Evolutionary conservation across 495 filamentous ascomycete species (phyloP).

Genomic region (Extremus antarcticus): DNA sequence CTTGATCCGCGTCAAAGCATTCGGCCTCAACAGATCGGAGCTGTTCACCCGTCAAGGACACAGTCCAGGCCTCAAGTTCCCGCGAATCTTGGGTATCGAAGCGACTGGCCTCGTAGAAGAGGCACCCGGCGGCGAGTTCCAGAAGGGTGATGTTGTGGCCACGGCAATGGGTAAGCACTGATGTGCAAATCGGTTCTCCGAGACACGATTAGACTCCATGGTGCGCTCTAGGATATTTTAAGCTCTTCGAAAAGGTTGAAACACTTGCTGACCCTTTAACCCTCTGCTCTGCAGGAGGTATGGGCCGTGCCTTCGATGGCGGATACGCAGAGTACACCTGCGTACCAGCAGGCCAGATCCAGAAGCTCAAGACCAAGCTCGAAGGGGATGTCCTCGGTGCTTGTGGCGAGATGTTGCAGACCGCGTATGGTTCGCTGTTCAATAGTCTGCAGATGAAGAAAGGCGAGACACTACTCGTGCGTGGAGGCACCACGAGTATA

Average conservation of each 20-base stretch:
- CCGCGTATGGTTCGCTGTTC: conserved; percentile 39
- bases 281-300: too few species aligned
- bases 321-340: conserved; percentile 45
- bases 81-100: conserved; percentile 35
- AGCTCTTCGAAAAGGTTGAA: too few species aligned
- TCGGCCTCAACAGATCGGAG: conserved; percentile 45
- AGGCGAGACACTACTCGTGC: conserved; percentile 38
- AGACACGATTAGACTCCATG: too few species aligned
- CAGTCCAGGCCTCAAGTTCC: conserved; percentile 30
- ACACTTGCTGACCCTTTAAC: too few species aligned
- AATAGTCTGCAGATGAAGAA: conserved; percentile 29
- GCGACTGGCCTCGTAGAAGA: conserved; percentile 37
- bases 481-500: conserved; percentile 42
- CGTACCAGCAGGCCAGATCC: conserved; percentile 34
- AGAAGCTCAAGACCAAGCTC: not conserved
- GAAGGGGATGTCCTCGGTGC: conserved; percentile 39
- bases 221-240: too few species aligned
- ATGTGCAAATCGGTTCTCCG: too few species aligned
- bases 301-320: conserved; percentile 42
- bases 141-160: conserved; percentile 34
- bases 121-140: conserved; percentile 26
- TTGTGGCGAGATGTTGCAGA: conserved; percentile 46
- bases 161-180: conserved; percentile 47
- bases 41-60: conserved; percentile 45
- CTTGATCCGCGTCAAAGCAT: conserved; percentile 40